phyloP scores from a whole-genome alignment of 257 asterid species.

The Ilex aquifolium region DNA sequence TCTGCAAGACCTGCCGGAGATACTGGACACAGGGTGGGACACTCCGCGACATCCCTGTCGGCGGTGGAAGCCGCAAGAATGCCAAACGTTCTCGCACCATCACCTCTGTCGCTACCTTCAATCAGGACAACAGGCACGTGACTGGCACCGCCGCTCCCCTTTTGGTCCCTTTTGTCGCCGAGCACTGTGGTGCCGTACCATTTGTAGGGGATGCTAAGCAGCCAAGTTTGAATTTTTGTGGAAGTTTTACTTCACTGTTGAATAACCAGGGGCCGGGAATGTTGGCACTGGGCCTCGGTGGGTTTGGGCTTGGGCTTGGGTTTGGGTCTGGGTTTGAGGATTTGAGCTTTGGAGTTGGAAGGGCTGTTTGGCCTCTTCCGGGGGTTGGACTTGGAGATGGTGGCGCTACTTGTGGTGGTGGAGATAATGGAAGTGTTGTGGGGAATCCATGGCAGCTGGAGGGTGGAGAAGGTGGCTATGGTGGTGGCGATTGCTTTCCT shows the following conservation, averaged over 20 bases:
- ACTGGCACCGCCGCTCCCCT: constrained; percentile 19
- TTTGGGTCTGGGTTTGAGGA: constrained; percentile 48
- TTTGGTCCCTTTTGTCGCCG: constrained; percentile 32
- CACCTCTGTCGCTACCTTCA: not conserved
- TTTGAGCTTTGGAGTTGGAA: constrained; percentile 60
- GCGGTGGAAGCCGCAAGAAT: constrained; percentile 87
- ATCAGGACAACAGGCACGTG: too few species aligned
- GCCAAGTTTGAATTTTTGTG: constrained; percentile 24
- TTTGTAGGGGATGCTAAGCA: constrained; percentile 17
- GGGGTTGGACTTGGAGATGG: constrained; percentile 36
- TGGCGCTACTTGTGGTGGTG: constrained; percentile 21
- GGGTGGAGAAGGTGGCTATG: constrained; percentile 44
- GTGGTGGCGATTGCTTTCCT: constrained; percentile 46
- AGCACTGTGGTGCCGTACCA: constrained; percentile 27
- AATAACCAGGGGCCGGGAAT: constrained; percentile 52
- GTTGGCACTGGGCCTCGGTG: constrained; percentile 40
- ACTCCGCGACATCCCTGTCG: constrained; percentile 85
- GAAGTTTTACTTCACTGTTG: constrained; percentile 71
- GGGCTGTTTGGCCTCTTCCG: constrained; percentile 54
- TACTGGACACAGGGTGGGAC: constrained; percentile 99
- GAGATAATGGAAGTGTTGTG: constrained; percentile 5
- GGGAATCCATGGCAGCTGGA: constrained; percentile 71
- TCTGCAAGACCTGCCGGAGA: constrained; percentile 94
- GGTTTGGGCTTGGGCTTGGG: constrained; percentile 64
- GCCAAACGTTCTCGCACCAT: constrained; percentile 74